Evolutionary conservation across 2,329 filamentous ascomycete species (phyloP).

Genomic region (Cadophora gregata): DNA sequence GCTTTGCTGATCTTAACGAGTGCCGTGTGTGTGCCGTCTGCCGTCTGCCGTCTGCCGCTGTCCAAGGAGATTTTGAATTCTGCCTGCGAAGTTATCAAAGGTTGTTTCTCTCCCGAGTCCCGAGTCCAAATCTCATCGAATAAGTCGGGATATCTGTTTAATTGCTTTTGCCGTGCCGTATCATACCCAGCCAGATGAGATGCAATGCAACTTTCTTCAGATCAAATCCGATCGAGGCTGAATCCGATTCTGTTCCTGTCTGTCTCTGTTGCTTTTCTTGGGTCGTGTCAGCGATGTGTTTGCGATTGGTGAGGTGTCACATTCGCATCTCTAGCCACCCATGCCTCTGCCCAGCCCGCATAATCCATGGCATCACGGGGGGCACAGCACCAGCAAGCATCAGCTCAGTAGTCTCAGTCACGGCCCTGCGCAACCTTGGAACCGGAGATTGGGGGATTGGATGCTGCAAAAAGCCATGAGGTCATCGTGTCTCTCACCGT

Average conservation of each 20-base stretch:
- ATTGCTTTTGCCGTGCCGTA: background rate
- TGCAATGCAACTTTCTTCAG: background rate
- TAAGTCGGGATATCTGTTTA: no score
- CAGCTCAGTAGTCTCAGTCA: conserved; percentile 10
- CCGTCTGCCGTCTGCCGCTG: background rate
- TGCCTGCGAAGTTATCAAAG: background rate
- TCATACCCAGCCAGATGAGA: background rate
- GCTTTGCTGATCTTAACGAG: conserved; percentile 15
- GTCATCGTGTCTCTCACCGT: conserved; percentile 11
- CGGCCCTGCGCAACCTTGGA: conserved; percentile 24
- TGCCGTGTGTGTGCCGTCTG: background rate
- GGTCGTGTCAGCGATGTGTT: conserved; percentile 11
- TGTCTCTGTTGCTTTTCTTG: background rate
- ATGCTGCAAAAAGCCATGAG: background rate
- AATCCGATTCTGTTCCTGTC: background rate
- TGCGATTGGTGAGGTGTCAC: conserved; percentile 19
- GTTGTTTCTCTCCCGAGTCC: background rate
- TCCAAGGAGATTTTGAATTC: background rate
- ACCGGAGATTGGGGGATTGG: conserved; percentile 23
- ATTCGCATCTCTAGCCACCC: conserved; percentile 7
- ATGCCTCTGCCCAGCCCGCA: conserved; percentile 4
- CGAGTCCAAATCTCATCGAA: no score
- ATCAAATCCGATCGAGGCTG: conserved; percentile 14
- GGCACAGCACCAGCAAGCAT: background rate
- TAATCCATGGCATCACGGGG: conserved; percentile 16